Conservation (phyloP, 2,329 filamentous ascomycete genomes). For the Penicillium sp. region DNA sequence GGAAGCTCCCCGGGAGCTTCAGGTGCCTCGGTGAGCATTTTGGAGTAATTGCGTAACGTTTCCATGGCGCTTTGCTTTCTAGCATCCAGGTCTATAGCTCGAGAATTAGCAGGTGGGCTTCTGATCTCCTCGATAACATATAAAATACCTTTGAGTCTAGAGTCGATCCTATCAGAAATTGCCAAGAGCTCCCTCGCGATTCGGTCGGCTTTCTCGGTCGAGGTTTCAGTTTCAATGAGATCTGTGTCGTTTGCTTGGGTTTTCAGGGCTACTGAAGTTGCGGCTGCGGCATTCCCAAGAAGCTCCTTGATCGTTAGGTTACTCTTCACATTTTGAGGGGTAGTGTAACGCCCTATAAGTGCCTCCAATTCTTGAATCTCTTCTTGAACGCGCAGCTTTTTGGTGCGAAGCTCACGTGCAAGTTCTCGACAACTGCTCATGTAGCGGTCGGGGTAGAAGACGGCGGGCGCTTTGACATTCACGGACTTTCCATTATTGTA, state of each 20-base stretch:
- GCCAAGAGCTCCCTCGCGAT: constrained; percentile 41
- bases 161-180: constrained; percentile 44
- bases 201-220: constrained; percentile 31
- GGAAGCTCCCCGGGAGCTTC: constrained; percentile 46
- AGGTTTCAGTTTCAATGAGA: constrained; percentile 22
- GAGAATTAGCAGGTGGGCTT: constrained; percentile 10
- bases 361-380: constrained; percentile 39
- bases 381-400: constrained; percentile 39
- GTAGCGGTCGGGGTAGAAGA: constrained; percentile 64
- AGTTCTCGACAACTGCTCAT: constrained; percentile 55
- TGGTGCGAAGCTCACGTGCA: constrained; percentile 52
- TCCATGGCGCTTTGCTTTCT: constrained; percentile 47
- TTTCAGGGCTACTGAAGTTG: constrained; percentile 34
- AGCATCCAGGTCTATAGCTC: constrained; percentile 46
- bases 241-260: constrained; percentile 23
- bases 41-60: constrained; percentile 50
- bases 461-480: constrained; percentile 56
- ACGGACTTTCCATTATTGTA: constrained; percentile 41
- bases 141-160: constrained; percentile 45
- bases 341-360: constrained; percentile 38
- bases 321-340: constrained; percentile 23
- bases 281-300: constrained; percentile 42
- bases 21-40: constrained; percentile 51
- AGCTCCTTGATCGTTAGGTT: constrained; percentile 35
- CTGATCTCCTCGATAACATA: not conserved